phyloP scores from a whole-genome alignment of 179 eudicot species.

The Actinidia arguta region DNA sequence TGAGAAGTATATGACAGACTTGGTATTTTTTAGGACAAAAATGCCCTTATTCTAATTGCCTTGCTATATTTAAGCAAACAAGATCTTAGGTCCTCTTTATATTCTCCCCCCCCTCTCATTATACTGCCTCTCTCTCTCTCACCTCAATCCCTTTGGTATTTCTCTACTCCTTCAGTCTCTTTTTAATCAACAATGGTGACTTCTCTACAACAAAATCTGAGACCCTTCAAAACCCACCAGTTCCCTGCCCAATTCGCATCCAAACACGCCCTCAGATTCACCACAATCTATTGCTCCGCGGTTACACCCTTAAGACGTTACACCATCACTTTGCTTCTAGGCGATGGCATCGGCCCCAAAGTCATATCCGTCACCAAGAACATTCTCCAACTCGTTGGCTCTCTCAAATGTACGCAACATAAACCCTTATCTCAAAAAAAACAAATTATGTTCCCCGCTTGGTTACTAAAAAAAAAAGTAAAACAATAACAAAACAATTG shows the following conservation, averaged over 20 bases:
- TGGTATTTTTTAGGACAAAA: no score
- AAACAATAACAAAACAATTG: background rate
- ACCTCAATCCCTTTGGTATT: no score
- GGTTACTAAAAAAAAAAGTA: background rate
- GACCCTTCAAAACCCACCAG: slow-evolving; percentile 29
- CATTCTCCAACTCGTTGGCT: slow-evolving; percentile 72
- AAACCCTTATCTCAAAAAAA: background rate
- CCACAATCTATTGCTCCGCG: slow-evolving; percentile 58
- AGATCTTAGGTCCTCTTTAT: no score
- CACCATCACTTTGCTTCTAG: slow-evolving; percentile 85
- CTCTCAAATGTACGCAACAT: slow-evolving; percentile 55
- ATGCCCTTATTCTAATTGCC: no score
- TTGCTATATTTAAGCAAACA: no score
- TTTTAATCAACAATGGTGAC: slow-evolving; percentile 46
- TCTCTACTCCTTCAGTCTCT: no score
- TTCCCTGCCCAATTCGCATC: slow-evolving; percentile 16
- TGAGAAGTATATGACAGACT: no score
- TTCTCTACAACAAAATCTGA: slow-evolving; percentile 34
- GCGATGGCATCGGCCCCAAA: slow-evolving; percentile 98
- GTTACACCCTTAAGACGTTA: slow-evolving; percentile 50
- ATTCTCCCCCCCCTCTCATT: no score
- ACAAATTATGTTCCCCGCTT: background rate
- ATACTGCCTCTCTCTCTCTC: no score
- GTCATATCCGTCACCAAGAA: slow-evolving; percentile 82
- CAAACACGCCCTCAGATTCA: slow-evolving; percentile 21